These are phyloP conservation scores for Cercospora nicotianae DNA, from an alignment of 2,329 filamentous ascomycete species.

Conservation along the genomic window DNA sequence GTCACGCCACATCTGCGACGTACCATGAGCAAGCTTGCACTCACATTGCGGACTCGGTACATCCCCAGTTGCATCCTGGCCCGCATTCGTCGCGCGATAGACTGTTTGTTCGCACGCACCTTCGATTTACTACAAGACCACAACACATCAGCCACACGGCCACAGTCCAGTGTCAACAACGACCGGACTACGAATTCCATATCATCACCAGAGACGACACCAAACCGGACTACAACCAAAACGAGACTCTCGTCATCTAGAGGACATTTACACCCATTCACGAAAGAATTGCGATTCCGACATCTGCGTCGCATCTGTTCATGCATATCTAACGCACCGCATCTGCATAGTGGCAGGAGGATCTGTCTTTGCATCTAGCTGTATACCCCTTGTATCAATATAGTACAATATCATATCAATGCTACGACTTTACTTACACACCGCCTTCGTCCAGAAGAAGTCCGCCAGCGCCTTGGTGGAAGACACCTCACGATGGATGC, in stretches of 20 bases:
- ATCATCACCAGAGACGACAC: not conserved
- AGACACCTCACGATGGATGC: not conserved
- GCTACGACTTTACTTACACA: not conserved
- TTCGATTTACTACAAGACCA: not conserved
- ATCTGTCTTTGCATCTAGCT: not conserved
- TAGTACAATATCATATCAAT: not conserved
- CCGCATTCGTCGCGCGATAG: not conserved
- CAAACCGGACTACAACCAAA: not conserved
- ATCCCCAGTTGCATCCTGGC: not conserved
- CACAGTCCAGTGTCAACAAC: not conserved
- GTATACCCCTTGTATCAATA: constrained; percentile 3
- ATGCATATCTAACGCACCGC: not conserved
- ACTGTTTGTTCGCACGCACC: not conserved
- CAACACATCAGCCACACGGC: not conserved
- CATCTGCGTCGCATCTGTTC: not conserved
- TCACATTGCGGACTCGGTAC: not conserved
- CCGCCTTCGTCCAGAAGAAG: not conserved
- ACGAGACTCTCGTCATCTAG: not conserved
- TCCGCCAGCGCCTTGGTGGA: not conserved
- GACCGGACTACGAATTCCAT: not conserved
- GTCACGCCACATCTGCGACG: not conserved
- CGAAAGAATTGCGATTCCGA: not conserved
- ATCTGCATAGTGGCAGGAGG: not conserved
- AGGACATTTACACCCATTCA: not conserved
- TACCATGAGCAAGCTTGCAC: not conserved